Evolutionary conservation across 2,329 filamentous ascomycete species (phyloP).

Genomic region (Zasmidium cellare): DNA sequence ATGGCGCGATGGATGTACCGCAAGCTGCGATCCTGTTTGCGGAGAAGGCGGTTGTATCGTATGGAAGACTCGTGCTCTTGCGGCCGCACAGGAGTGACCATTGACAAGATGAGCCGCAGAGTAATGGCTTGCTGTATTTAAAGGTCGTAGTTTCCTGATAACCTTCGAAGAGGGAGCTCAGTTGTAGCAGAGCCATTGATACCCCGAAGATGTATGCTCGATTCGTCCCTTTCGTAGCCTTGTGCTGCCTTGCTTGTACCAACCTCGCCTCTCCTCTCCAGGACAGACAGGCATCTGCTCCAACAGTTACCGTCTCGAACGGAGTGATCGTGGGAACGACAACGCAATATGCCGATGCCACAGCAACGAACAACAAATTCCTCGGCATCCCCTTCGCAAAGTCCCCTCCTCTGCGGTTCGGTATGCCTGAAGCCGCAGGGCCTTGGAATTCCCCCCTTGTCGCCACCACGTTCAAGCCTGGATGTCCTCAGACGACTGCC

Average conservation of each 20-base stretch:
- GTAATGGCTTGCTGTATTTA: too few species aligned
- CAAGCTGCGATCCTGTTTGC: too few species aligned
- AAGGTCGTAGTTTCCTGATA: too few species aligned
- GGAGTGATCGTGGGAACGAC: neutral
- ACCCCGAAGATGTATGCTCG: too few species aligned
- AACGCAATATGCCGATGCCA: neutral
- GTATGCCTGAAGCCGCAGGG: neutral
- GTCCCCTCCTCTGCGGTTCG: neutral
- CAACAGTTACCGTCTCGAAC: neutral
- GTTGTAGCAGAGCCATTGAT: too few species aligned
- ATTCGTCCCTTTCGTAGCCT: neutral
- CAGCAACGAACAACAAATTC: conserved; percentile 1
- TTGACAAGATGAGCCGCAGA: too few species aligned
- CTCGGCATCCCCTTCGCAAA: neutral
- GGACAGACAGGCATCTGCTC: neutral
- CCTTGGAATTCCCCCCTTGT: neutral
- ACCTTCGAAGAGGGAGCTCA: too few species aligned
- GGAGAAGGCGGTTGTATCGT: too few species aligned
- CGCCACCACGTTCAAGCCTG: neutral
- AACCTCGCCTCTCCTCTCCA: neutral
- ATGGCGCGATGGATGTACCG: too few species aligned
- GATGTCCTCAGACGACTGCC: neutral
- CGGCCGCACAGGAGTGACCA: too few species aligned
- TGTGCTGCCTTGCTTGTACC: neutral
- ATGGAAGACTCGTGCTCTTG: too few species aligned